These are phyloP conservation scores for Fraxinus anomala DNA, from an alignment of 257 asterid species.

Conservation along the genomic window DNA sequence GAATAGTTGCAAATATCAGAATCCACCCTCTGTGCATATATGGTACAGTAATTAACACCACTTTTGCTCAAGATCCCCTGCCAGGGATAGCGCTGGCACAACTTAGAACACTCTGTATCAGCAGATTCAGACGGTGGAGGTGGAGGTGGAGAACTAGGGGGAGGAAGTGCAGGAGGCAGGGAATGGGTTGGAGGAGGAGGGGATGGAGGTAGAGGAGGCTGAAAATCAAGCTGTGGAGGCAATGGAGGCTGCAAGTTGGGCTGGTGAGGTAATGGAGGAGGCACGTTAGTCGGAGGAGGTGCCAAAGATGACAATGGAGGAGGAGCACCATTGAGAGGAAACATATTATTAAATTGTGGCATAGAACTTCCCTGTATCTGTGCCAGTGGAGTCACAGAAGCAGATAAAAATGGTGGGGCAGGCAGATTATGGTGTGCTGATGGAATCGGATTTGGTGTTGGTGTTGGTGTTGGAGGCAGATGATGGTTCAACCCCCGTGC, in stretches of 20 bases:
- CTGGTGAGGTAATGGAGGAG: slow-evolving; percentile 48
- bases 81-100: slow-evolving; percentile 53
- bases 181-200: slow-evolving; percentile 60
- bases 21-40: slow-evolving; percentile 76
- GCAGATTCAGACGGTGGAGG: slow-evolving; percentile 55
- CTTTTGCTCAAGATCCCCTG: slow-evolving; percentile 90
- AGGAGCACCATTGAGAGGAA: slow-evolving; percentile 55
- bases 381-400: slow-evolving; percentile 74
- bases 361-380: slow-evolving; percentile 61
- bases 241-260: slow-evolving; percentile 30
- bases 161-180: slow-evolving; percentile 63
- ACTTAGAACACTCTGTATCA: slow-evolving; percentile 39
- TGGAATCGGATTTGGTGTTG: slow-evolving; percentile 35
- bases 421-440: slow-evolving; percentile 56
- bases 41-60: slow-evolving; percentile 74
- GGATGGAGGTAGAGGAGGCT: slow-evolving; percentile 59
- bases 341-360: slow-evolving; percentile 67
- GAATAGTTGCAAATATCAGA: slow-evolving; percentile 83
- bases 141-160: slow-evolving; percentile 63
- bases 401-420: slow-evolving; percentile 74
- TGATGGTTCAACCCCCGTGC: slow-evolving; percentile 58
- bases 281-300: slow-evolving; percentile 47
- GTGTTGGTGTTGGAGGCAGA: slow-evolving; percentile 30
- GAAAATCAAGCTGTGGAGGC: slow-evolving; percentile 37
- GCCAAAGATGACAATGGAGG: slow-evolving; percentile 62